Evolutionary conservation across 148 eudicot species (phyloP).

Genomic region (Mesembryanthemum crystallinum): DNA sequence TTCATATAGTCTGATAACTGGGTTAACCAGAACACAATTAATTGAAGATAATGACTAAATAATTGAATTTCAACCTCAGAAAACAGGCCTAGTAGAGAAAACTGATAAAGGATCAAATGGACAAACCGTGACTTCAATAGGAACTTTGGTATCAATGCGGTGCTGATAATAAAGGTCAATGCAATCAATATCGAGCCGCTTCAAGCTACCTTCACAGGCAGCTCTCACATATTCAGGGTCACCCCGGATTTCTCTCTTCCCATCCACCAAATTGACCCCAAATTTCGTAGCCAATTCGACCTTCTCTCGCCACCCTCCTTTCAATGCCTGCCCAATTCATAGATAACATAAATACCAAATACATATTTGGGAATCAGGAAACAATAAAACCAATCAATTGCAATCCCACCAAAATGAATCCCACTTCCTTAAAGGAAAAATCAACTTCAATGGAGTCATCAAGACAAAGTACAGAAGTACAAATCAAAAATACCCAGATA

Average conservation of each 20-base stretch:
- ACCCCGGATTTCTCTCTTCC: constrained; percentile 30
- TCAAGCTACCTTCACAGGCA: constrained; percentile 40
- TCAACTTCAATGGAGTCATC: too few species aligned
- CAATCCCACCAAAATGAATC: too few species aligned
- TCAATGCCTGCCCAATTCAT: constrained; percentile 34
- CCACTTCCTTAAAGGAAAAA: too few species aligned
- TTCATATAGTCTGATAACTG: too few species aligned
- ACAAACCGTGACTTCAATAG: constrained; percentile 42
- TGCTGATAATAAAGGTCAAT: constrained; percentile 43
- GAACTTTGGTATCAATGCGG: constrained; percentile 37
- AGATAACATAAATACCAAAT: constrained; percentile 2
- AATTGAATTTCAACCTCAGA: too few species aligned
- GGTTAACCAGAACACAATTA: too few species aligned
- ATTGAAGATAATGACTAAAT: too few species aligned
- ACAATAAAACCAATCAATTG: too few species aligned
- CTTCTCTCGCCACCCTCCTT: constrained; percentile 33
- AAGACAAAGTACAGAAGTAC: too few species aligned
- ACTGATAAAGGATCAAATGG: not conserved
- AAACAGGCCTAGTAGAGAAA: not conserved
- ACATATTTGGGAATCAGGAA: too few species aligned
- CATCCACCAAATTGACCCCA: constrained; percentile 21
- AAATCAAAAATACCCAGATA: too few species aligned
- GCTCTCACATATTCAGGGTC: constrained; percentile 39
- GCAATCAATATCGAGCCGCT: constrained; percentile 37
- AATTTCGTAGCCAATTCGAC: constrained; percentile 35